A percentile compares a stretch with the other conserved stretches of the same genome.
Evolutionary conservation across 306 rosid species (phyloP).

Genomic region (Prunus davidiana): DNA sequence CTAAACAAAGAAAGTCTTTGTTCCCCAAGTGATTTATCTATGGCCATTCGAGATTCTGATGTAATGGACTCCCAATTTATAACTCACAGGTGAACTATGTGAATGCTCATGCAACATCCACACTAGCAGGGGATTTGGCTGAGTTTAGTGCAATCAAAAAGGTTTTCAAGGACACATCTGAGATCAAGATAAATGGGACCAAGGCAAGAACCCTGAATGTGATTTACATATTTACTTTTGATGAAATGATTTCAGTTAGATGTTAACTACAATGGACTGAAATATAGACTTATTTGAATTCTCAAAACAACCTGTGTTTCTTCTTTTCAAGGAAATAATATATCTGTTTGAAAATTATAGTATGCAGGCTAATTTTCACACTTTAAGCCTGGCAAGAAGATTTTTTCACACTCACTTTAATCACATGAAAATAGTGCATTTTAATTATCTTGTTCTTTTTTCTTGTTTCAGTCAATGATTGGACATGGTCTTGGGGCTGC

Average conservation of each 20-base stretch:
- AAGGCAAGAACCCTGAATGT: conserved; percentile 39
- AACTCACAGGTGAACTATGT: conserved; percentile 62
- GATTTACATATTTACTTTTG: background rate
- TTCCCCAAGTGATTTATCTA: background rate
- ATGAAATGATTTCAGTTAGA: background rate
- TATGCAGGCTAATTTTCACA: background rate
- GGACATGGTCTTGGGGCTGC: conserved; percentile 86
- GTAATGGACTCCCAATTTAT: background rate
- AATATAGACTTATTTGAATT: background rate
- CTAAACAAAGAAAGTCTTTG: background rate
- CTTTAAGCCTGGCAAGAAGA: background rate
- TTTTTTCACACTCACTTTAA: background rate
- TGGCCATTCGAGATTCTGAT: conserved; percentile 10
- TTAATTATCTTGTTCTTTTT: background rate
- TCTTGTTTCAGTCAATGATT: conserved; percentile 58
- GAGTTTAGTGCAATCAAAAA: conserved; percentile 67
- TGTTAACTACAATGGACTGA: background rate
- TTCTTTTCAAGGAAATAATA: no score
- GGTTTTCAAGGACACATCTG: conserved; percentile 59
- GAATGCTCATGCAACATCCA: conserved; percentile 84
- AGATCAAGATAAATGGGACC: conserved; percentile 66
- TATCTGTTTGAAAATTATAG: background rate
- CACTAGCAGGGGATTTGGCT: conserved; percentile 69
- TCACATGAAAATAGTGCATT: background rate
- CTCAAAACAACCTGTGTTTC: no score